Evolutionary conservation across 106 monocot species (phyloP).

Genomic region (Dioscorea alata): DNA sequence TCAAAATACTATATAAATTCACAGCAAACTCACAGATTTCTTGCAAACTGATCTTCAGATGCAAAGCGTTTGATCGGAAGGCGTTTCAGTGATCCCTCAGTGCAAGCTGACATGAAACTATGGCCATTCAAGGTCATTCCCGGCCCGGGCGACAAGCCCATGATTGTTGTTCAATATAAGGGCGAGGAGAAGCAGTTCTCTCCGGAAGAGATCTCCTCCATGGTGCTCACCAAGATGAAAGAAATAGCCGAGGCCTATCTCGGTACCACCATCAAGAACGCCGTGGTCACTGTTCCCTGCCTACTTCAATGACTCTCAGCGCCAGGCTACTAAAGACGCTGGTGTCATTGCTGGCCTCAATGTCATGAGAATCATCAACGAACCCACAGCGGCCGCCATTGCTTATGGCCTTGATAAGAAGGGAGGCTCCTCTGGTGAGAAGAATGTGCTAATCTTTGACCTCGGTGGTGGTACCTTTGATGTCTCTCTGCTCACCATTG

Average conservation of each 20-base stretch:
- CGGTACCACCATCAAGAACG: too few relatives aligned
- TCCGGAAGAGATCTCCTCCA: constrained; percentile 52
- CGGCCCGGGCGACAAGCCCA: constrained; percentile 44
- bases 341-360: constrained; percentile 69
- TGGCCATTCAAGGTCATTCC: constrained; percentile 52
- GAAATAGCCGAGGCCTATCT: constrained; percentile 59
- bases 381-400: constrained; percentile 81
- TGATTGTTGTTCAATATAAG: constrained; percentile 49
- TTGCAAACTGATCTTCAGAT: constrained; percentile 8
- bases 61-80: constrained; percentile 44
- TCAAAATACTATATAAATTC: too few relatives aligned
- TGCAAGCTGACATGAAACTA: constrained; percentile 38
- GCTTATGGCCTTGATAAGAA: constrained; percentile 89
- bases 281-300: constrained; percentile 40
- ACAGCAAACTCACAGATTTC: too few relatives aligned
- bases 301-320: constrained; percentile 63
- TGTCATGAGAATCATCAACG: constrained; percentile 23
- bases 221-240: constrained; percentile 54
- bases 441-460: constrained; percentile 83
- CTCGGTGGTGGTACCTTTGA: constrained; percentile 85
- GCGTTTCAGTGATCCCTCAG: constrained; percentile 28
- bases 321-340: constrained; percentile 76
- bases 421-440: constrained; percentile 49
- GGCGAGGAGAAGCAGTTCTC: constrained; percentile 49
- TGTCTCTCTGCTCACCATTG: constrained; percentile 73